Evolutionary conservation across 208 protist genomes (phyloP).

Genomic region (Borovskyia barvae): DNA sequence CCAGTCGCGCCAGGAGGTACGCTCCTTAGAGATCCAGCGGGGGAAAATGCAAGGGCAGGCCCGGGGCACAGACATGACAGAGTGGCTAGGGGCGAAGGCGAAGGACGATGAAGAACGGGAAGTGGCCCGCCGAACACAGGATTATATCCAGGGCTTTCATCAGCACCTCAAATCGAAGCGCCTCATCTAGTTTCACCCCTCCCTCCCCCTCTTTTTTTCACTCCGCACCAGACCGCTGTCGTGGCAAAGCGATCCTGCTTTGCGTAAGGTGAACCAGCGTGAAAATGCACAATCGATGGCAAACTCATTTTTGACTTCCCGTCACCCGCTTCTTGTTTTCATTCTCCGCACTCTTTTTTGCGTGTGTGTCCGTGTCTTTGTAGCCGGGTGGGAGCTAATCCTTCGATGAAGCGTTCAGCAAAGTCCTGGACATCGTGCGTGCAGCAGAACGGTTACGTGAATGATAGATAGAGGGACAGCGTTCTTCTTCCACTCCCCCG

Average conservation of each 20-base stretch:
- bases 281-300: too few relatives aligned
- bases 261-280: too few relatives aligned
- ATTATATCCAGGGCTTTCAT: conserved; percentile 90
- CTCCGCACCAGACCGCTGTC: too few relatives aligned
- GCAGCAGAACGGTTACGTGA: too few relatives aligned
- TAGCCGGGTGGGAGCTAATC: too few relatives aligned
- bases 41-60: conserved; percentile 72
- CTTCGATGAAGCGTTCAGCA: too few relatives aligned
- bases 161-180: conserved; percentile 88
- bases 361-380: neutral
- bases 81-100: conserved; percentile 86
- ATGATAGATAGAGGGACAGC: too few relatives aligned
- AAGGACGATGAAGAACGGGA: conserved; percentile 90
- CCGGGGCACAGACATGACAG: conserved; percentile 87
- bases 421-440: too few relatives aligned
- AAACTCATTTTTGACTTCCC: too few relatives aligned
- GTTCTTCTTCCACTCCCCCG: too few relatives aligned
- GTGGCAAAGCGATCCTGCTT: too few relatives aligned
- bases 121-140: conserved; percentile 80
- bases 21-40: conserved; percentile 65
- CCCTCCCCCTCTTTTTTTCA: too few relatives aligned
- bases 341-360: neutral
- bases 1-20: conserved; percentile 48
- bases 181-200: conserved; percentile 56
- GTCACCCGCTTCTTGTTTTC: neutral